Evolutionary conservation across 2,329 filamentous ascomycete genomes (phyloP), one percentile per base, ranked within the genome.

Genomic region (Incumbomyces delicatus): DNA sequence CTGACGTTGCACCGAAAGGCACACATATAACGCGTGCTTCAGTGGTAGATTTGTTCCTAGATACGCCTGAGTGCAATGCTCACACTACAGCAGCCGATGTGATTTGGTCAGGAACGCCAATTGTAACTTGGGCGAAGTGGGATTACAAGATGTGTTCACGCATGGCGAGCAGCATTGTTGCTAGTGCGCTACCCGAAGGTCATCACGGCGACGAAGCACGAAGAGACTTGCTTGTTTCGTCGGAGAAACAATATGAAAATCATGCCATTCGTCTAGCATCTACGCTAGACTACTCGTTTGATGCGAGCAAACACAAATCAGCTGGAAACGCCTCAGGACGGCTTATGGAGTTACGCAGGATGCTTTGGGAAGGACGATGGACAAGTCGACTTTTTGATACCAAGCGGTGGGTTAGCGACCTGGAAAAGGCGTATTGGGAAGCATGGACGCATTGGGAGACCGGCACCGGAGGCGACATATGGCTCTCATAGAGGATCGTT

Each of bases 81-180:
- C 92, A 98, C 64, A 98, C 92, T 1, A 98, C 92, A 1, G 92
- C 92, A 1, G 94, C 92, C 11, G 92, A 98, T 60, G 84, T 96
- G 1, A 73, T 98, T 6, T 98, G 92, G 92, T 94, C 86, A 44
- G 94, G 89, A 57, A 96, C 92, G 0, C 92, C 92, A 4, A 71
- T 98, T 17, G 73, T 98, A 22, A 98, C 92, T 0, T 73, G 92
- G 27, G 89, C 92, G 10, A 79, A 92, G 31, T 95, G 96, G 64
- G 78, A 85, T 42, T 95, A 95, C 68, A 98, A 98, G 67, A 98
- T 98, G 92, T 98, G 92, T 66, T 94, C 87, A 36, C 85, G 92
- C 45, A 98, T 98, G 85, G 92, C 90, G 6, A 89, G 92, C 6
- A 95, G 87, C 10, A 96, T 98, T 47, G 74, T 98, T 27, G 85